These are phyloP conservation scores for Claviceps purpurea DNA, from an alignment of 2,329 filamentous ascomycete genomes.

Conservation along the genomic window DNA sequence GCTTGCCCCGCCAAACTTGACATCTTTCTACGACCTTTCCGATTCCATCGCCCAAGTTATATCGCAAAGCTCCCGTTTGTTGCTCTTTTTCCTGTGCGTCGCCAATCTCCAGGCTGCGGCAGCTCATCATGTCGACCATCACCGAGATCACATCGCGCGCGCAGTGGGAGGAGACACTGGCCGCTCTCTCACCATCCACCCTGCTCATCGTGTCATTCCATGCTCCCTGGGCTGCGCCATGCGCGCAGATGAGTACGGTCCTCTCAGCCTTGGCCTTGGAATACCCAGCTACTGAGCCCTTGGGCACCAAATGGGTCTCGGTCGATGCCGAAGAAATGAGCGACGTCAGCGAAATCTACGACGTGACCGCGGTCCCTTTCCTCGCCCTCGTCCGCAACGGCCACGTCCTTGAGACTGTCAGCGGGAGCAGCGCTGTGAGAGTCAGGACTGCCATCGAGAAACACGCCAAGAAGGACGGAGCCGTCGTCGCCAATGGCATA, in stretches of 20 bases:
- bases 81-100: not conserved
- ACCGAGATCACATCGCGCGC: constrained; percentile 61
- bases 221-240: constrained; percentile 91
- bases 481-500: constrained; percentile 22
- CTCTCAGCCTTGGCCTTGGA: constrained; percentile 75
- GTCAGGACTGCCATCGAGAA: constrained; percentile 77
- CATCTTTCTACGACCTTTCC: constrained; percentile 3
- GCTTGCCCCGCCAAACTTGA: constrained; percentile 8
- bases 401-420: constrained; percentile 69
- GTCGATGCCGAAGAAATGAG: constrained; percentile 91
- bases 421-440: constrained; percentile 77
- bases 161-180: constrained; percentile 58
- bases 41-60: not conserved
- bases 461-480: constrained; percentile 44
- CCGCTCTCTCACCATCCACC: constrained; percentile 51
- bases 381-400: constrained; percentile 69
- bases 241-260: constrained; percentile 83
- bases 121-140: constrained; percentile 54
- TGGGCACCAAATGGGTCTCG: constrained; percentile 66
- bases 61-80: no score
- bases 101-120: not conserved
- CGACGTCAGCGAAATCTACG: constrained; percentile 82
- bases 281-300: constrained; percentile 57
- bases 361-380: constrained; percentile 89
- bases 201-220: constrained; percentile 88